Evolutionary conservation across 441 rosid species (phyloP).

Genomic region (Raphanus hybrid): DNA sequence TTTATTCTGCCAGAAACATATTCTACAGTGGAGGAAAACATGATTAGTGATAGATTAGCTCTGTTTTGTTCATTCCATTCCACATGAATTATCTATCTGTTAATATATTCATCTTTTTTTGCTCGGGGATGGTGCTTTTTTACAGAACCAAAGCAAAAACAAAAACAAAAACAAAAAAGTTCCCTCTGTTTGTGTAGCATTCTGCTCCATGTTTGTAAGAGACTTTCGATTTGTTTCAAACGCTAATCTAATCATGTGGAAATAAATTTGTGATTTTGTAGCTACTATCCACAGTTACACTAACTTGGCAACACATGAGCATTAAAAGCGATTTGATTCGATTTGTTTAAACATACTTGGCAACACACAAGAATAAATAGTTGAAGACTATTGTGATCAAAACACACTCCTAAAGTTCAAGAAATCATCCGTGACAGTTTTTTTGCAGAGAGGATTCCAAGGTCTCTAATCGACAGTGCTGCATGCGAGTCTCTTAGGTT

Average conservation of each 20-base stretch:
- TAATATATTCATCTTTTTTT: conserved; percentile 54
- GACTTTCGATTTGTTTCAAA: neutral
- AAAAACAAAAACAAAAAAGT: neutral
- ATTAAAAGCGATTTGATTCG: neutral
- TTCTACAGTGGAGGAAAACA: neutral
- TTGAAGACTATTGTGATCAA: conserved; percentile 1
- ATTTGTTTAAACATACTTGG: neutral
- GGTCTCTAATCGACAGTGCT: conserved; percentile 87
- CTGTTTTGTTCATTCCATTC: neutral
- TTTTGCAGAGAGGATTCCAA: conserved; percentile 61
- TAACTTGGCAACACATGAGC: neutral
- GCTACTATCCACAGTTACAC: neutral
- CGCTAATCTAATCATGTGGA: neutral
- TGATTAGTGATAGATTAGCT: neutral
- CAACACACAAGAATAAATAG: neutral
- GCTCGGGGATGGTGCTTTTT: conserved; percentile 74
- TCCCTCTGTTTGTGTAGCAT: neutral
- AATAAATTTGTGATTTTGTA: neutral
- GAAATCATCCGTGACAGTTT: conserved; percentile 23
- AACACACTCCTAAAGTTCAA: neutral
- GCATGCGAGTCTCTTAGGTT: conserved; percentile 94
- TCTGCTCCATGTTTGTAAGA: neutral
- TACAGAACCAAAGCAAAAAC: neutral
- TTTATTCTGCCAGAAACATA: too few relatives aligned
- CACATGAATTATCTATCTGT: neutral